Percentiles rank a stretch among this genome's conserved stretches.
Conservation (phyloP, 495 filamentous ascomycete genomes). For the Aspergillus saccharolyticus region DNA sequence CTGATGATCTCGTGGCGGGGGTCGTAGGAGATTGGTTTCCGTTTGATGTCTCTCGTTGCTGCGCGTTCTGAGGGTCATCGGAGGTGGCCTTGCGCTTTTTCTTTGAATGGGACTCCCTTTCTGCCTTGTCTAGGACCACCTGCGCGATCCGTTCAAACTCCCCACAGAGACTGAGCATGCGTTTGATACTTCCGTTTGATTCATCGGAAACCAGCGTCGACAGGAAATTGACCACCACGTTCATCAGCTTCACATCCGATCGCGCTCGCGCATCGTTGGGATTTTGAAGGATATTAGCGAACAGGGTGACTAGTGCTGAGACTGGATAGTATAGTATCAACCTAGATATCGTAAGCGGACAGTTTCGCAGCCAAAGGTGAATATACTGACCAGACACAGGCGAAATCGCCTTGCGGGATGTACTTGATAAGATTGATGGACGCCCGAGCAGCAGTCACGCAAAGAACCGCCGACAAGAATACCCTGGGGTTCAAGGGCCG, state of each 20-base stretch:
- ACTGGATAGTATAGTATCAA: constrained; percentile 96
- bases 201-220: constrained; percentile 69
- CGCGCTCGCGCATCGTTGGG: constrained; percentile 83
- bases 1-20: constrained; percentile 20
- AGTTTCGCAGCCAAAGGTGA: background rate
- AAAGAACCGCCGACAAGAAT: constrained; percentile 88
- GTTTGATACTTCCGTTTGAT: constrained; percentile 78
- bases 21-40: constrained; percentile 23
- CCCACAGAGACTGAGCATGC: constrained; percentile 87
- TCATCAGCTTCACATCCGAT: constrained; percentile 87
- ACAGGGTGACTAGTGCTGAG: constrained; percentile 89
- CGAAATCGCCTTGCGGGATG: constrained; percentile 89
- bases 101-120: constrained; percentile 69
- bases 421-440: constrained; percentile 94
- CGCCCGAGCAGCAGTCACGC: constrained; percentile 84
- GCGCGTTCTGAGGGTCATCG: constrained; percentile 26
- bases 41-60: constrained; percentile 19
- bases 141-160: constrained; percentile 95
- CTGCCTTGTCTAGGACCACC: constrained; percentile 84
- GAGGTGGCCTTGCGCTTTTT: constrained; percentile 71
- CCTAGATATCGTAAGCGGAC: constrained; percentile 47
- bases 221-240: constrained; percentile 84
- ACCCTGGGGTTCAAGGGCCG: constrained; percentile 87
- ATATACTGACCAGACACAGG: constrained; percentile 82
- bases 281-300: constrained; percentile 96